Evolutionary conservation across 1,139 yeast species (phyloP), one percentile per base, ranked within the genome.

Genomic region (Scheffersomyces segobiensis): DNA sequence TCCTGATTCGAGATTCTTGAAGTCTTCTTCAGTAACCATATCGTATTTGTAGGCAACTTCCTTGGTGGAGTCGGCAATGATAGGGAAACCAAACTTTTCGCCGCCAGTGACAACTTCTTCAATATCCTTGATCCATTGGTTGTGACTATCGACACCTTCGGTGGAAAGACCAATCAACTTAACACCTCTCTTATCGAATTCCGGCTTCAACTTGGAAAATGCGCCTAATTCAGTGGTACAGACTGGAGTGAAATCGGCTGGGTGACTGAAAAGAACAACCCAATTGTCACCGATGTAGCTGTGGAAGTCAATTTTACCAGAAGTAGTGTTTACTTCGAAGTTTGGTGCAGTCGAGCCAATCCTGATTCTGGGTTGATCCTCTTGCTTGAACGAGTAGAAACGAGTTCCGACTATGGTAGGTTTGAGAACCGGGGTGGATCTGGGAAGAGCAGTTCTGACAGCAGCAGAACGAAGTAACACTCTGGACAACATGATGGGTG

Each of bases 221-320:
- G 97, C 97, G 63, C 97, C 97, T 68, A 92, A 83, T 80, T 92
- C 97, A 57, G 97, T 92, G 66, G 97, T 92, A 78, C 97, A 92
- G 55, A 92, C 97, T 50, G 97, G 97, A 19, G 97, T 92, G 81
- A 90, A 91, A 75, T 92, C 97, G 54, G 92, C 97, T 57, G 97
- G 97, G 74, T 92, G 97, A 24, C 96, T 90, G 77, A 92, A 92
- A 67, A 91, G 82, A 59, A 91, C 85, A 58, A 85, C 88, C 96
- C 97, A 91, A 60, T 84, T 77, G 74, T 86, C 86, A 53, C 91
- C 93, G 61, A 88, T 81, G 79, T 79, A 91, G 64, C 89, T 87
- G 77, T 91, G 90, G 83, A 91, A 90, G 67, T 83, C 85, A 68
- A 91, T 85, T 62, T 85, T 84, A 56, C 97, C 96, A 65, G 82